A percentile compares a stretch with the other conserved stretches of the same genome.
These are phyloP conservation scores for Zygosaccharomyces rouxii DNA, from an alignment of 805 yeast species.

Conservation along the genomic window DNA sequence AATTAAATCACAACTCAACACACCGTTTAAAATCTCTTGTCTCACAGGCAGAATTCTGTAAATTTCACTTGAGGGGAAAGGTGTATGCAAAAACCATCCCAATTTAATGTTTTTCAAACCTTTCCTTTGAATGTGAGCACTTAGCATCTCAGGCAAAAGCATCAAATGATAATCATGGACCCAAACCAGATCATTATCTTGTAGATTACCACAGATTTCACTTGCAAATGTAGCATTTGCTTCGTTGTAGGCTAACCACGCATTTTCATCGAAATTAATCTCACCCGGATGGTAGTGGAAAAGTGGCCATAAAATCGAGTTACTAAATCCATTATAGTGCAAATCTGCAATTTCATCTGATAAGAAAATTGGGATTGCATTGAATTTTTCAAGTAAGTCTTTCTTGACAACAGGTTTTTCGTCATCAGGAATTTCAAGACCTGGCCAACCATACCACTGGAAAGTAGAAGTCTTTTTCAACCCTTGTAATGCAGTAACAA, in stretches of 20 bases:
- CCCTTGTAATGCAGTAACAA: conserved; percentile 94
- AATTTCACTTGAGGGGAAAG: conserved; percentile 96
- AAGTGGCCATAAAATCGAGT: conserved; percentile 94
- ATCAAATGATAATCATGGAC: conserved; percentile 96
- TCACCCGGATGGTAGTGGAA: conserved; percentile 99
- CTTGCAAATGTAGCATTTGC: conserved; percentile 83
- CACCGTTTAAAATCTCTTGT: conserved; percentile 86
- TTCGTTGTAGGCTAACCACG: conserved; percentile 96
- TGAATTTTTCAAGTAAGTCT: conserved; percentile 72
- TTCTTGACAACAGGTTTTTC: conserved; percentile 65
- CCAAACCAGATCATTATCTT: conserved; percentile 90
- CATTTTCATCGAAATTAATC: conserved; percentile 94
- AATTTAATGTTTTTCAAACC: conserved; percentile 55
- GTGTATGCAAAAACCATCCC: conserved; percentile 95
- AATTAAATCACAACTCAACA: conserved; percentile 85
- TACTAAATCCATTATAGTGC: conserved; percentile 94
- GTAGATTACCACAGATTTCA: conserved; percentile 61
- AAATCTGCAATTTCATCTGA: conserved; percentile 88
- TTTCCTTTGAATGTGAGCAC: conserved; percentile 42
- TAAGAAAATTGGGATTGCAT: conserved; percentile 85
- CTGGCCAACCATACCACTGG: conserved; percentile 99
- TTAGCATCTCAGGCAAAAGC: conserved; percentile 85
- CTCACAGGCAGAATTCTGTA: conserved; percentile 95
- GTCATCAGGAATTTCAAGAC: conserved; percentile 73
- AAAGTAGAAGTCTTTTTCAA: conserved; percentile 75